Evolutionary conservation across 2,329 filamentous ascomycete genomes (phyloP).

Genomic region (Emmonsia crescens): DNA sequence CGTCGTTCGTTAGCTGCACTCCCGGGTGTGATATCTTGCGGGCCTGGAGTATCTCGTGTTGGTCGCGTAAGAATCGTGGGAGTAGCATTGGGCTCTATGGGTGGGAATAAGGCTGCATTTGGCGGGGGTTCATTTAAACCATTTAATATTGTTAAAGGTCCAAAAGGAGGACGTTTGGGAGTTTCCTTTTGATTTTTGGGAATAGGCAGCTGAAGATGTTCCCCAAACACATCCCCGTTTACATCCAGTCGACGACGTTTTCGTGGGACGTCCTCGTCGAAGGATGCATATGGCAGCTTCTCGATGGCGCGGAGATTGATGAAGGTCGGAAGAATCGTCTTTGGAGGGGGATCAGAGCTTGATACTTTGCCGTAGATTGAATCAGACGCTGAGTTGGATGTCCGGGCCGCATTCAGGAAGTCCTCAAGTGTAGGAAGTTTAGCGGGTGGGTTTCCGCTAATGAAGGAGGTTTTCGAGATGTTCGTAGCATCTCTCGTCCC

Average conservation of each 20-base stretch:
- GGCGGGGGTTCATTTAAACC: conserved; percentile 54
- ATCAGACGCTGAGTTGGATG: conserved; percentile 25
- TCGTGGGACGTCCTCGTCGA: conserved; percentile 27
- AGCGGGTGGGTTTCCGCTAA: conserved; percentile 22
- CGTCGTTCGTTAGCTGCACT: conserved; percentile 18
- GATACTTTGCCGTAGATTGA: conserved; percentile 20
- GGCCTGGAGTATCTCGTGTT: conserved; percentile 17
- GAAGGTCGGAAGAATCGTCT: conserved; percentile 35
- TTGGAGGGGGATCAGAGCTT: conserved; percentile 28
- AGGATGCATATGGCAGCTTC: conserved; percentile 32
- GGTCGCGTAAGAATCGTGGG: conserved; percentile 28
- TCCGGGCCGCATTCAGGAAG: conserved; percentile 26
- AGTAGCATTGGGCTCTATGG: conserved; percentile 44
- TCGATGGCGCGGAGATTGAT: conserved; percentile 39
- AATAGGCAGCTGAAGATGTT: conserved; percentile 38
- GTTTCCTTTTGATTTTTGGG: conserved; percentile 37
- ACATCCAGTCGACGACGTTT: conserved; percentile 36
- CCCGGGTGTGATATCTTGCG: not conserved
- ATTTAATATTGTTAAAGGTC: conserved; percentile 42
- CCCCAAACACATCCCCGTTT: conserved; percentile 31
- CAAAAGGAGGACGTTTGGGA: conserved; percentile 31
- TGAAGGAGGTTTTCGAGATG: conserved; percentile 19
- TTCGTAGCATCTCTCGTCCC: conserved; percentile 22
- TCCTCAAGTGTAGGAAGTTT: conserved; percentile 28
- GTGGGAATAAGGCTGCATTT: conserved; percentile 49